Conservation (phyloP, 202 grass and related monocot species). For the Elaeis oleifera region DNA sequence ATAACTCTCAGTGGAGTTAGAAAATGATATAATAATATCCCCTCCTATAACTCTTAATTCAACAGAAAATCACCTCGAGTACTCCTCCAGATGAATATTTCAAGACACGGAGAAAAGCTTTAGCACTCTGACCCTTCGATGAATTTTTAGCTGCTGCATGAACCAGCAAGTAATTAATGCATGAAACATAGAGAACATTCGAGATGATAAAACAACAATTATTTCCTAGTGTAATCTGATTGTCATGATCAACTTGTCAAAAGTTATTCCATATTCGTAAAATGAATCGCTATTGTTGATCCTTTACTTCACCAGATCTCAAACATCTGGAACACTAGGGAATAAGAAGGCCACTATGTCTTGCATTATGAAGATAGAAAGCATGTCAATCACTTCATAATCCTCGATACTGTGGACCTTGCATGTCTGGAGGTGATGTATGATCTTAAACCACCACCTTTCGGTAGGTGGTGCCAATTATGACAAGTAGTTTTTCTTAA, state of each 20-base stretch:
- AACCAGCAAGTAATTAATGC: slow-evolving; percentile 31
- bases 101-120: slow-evolving; percentile 87
- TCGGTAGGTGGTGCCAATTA: no score
- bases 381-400: no score
- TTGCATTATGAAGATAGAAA: no score
- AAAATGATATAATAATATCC: not conserved
- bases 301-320: no score
- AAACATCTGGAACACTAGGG: no score
- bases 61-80: slow-evolving; percentile 69
- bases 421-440: no score
- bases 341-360: no score
- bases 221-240: no score
- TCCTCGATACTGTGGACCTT: no score
- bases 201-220: slow-evolving; percentile 1
- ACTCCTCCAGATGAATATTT: slow-evolving; percentile 97
- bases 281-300: not conserved
- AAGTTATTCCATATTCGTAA: not conserved
- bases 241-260: no score
- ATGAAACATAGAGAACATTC: slow-evolving; percentile 2
- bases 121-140: slow-evolving; percentile 55
- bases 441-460: no score
- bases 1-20: not conserved
- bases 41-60: not conserved
- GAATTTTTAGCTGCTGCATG: slow-evolving; percentile 82
- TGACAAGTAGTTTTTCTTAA: no score